Percentiles rank a stretch among this genome's conserved stretches.
phyloP scores from a whole-genome alignment of 495 filamentous ascomycete species.

The Melanomma pulvis-pyrius region DNA sequence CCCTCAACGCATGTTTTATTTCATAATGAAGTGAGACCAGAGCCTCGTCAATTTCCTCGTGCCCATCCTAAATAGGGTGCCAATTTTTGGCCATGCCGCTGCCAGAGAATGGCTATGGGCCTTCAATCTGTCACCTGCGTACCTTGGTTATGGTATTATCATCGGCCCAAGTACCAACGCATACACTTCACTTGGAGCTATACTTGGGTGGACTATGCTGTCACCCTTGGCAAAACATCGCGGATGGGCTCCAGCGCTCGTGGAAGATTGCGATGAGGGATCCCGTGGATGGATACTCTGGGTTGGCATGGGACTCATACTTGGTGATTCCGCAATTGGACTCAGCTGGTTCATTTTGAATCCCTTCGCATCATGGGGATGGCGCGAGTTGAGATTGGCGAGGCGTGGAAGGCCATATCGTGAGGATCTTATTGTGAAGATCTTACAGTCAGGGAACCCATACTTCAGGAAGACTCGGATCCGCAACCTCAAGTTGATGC shows the following conservation, averaged over 20 bases:
- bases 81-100: no score
- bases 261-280: conserved; percentile 6
- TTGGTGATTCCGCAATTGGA: conserved; percentile 3
- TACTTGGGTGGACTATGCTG: conserved; percentile 12
- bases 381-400: not conserved
- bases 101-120: no score
- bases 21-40: no score
- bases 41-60: no score
- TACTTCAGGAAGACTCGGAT: no score
- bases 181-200: not conserved
- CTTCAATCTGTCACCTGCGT: no score
- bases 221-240: conserved; percentile 9
- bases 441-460: no score
- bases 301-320: conserved; percentile 9
- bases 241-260: not conserved
- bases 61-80: no score
- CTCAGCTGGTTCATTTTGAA: conserved; percentile 2
- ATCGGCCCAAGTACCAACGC: no score
- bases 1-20: no score
- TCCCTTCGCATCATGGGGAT: not conserved
- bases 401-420: not conserved
- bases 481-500: no score
- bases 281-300: conserved; percentile 14
- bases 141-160: no score
- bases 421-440: not conserved